These are phyloP conservation scores for Geoglossum cookeanum DNA, from an alignment of 2,329 filamentous ascomycete species.

Conservation along the genomic window DNA sequence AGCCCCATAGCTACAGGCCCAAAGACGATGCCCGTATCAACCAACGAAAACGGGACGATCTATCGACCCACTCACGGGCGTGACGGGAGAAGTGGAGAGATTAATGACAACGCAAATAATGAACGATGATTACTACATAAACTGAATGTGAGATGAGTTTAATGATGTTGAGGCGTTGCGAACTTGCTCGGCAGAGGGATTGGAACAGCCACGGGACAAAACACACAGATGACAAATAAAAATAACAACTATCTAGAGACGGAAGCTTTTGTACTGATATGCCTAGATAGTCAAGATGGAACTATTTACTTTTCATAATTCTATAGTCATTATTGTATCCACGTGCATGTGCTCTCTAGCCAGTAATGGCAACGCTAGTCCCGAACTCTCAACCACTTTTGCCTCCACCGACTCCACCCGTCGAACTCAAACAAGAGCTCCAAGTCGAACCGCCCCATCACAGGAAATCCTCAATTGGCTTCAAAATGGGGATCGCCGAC, in stretches of 20 bases:
- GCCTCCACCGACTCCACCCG: background rate
- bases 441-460: background rate
- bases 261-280: too few species aligned
- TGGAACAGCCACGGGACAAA: background rate
- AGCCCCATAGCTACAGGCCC: slow-evolving; percentile 32
- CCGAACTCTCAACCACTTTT: background rate
- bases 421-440: background rate
- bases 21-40: background rate
- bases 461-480: background rate
- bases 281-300: too few species aligned
- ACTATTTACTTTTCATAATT: too few species aligned
- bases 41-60: background rate
- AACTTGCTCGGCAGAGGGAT: background rate
- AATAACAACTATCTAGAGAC: background rate
- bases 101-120: background rate
- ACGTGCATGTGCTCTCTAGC: background rate
- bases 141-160: background rate
- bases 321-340: background rate
- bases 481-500: slow-evolving; percentile 42
- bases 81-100: background rate
- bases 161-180: background rate
- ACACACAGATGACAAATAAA: background rate
- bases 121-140: background rate
- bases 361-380: background rate
- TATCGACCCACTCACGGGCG: background rate